Evolutionary conservation across 192 early-diverging fungal species (phyloP).

Genomic region (Coemansia sp.): DNA sequence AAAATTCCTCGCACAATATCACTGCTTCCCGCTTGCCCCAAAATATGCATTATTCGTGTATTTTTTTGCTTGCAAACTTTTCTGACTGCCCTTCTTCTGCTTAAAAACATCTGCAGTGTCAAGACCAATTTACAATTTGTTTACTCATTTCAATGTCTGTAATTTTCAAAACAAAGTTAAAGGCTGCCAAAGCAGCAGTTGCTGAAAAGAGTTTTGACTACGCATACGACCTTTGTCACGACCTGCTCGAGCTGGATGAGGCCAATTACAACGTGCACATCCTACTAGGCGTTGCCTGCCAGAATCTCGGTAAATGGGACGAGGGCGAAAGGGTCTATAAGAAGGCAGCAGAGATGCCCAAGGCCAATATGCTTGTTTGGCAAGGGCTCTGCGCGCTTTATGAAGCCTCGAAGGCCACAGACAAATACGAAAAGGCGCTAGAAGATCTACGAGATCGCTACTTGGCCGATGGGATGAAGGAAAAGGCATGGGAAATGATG

Average conservation of each 20-base stretch:
- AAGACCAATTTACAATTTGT: too few relatives aligned
- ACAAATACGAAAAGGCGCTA: slow-evolving; percentile 34
- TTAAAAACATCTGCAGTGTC: too few relatives aligned
- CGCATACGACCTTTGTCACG: slow-evolving; percentile 51
- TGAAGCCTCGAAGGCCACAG: slow-evolving; percentile 39
- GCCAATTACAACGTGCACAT: slow-evolving; percentile 54
- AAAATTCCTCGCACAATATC: too few relatives aligned
- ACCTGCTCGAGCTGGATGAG: slow-evolving; percentile 49
- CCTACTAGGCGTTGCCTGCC: slow-evolving; percentile 67
- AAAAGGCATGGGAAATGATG: slow-evolving; percentile 53
- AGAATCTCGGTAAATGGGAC: slow-evolving; percentile 58
- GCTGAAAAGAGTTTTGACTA: slow-evolving; percentile 48
- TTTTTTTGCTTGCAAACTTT: too few relatives aligned
- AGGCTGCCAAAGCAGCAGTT: slow-evolving; percentile 48
- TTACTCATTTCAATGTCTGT: slow-evolving; percentile 33
- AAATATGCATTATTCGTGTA: too few relatives aligned
- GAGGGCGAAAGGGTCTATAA: slow-evolving; percentile 62
- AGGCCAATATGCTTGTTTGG: slow-evolving; percentile 64
- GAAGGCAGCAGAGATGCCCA: slow-evolving; percentile 59
- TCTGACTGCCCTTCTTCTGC: too few relatives aligned
- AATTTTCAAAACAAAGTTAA: slow-evolving; percentile 54
- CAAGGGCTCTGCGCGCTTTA: slow-evolving; percentile 68
- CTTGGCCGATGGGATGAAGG: slow-evolving; percentile 47
- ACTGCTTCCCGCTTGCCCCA: too few relatives aligned
- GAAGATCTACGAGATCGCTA: slow-evolving; percentile 20